Conservation (phyloP, 176 grass and related monocot genomes). For the Themeda triandra region DNA sequence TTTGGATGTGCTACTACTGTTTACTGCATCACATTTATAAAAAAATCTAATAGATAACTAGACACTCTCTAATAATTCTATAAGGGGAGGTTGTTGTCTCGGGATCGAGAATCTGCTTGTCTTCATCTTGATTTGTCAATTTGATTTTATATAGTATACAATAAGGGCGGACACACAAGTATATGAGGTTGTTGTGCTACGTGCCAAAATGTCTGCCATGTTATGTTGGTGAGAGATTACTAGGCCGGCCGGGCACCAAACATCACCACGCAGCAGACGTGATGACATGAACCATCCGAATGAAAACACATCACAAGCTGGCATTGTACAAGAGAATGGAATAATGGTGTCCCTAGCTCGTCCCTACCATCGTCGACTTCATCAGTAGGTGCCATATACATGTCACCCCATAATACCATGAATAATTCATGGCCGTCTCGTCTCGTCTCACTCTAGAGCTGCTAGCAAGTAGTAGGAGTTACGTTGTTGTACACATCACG, state of each 20-base stretch:
- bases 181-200: background rate
- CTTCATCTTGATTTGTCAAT: no score
- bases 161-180: background rate
- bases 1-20: no score
- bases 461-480: no score
- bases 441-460: no score
- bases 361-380: background rate
- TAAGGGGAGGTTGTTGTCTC: background rate
- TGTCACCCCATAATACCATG: constrained; percentile 13
- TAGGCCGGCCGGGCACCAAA: constrained; percentile 7
- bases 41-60: no score
- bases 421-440: background rate
- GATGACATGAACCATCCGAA: background rate
- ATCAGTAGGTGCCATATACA: background rate
- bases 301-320: constrained; percentile 1
- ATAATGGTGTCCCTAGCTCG: background rate
- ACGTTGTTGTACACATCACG: no score
- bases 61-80: no score
- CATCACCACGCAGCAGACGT: background rate
- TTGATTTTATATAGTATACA: background rate
- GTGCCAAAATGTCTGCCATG: background rate
- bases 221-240: background rate
- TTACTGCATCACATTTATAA: no score
- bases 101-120: background rate
- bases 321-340: background rate